These are phyloP conservation scores for Microcos paniculata DNA, from an alignment of 345 rosid genomes.

Conservation along the genomic window DNA sequence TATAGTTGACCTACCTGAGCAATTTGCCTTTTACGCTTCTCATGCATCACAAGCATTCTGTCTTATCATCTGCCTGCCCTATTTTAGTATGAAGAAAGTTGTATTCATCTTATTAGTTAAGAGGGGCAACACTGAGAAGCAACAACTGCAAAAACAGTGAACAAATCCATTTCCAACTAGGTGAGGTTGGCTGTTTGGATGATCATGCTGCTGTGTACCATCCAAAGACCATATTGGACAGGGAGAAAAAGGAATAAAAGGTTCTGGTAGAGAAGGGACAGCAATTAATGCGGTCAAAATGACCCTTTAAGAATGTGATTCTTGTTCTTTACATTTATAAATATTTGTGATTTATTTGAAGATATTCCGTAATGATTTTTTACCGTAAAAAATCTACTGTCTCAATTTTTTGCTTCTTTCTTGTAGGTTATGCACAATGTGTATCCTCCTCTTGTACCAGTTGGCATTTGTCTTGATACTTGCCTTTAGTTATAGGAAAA, in stretches of 20 bases:
- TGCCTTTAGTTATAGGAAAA: slow-evolving; percentile 9
- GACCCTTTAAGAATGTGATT: background rate
- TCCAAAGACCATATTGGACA: background rate
- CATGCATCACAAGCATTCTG: background rate
- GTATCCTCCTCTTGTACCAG: background rate
- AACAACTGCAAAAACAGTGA: background rate
- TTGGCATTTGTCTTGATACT: background rate
- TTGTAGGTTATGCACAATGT: background rate
- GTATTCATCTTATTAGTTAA: no score
- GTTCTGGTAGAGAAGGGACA: background rate
- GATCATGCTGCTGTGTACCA: background rate
- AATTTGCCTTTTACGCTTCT: background rate
- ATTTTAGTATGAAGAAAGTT: background rate
- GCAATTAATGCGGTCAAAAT: background rate
- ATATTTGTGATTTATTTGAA: background rate
- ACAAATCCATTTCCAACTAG: background rate
- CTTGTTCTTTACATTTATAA: background rate
- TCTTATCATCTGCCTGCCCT: background rate
- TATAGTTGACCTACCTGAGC: background rate
- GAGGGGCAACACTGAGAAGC: no score
- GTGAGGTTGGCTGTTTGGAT: background rate
- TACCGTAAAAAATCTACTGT: background rate
- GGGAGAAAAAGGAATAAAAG: background rate
- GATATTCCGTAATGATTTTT: background rate
- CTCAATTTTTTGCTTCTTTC: background rate